phyloP scores from a whole-genome alignment of 75 land plant species.

The Picea sitchensis region DNA sequence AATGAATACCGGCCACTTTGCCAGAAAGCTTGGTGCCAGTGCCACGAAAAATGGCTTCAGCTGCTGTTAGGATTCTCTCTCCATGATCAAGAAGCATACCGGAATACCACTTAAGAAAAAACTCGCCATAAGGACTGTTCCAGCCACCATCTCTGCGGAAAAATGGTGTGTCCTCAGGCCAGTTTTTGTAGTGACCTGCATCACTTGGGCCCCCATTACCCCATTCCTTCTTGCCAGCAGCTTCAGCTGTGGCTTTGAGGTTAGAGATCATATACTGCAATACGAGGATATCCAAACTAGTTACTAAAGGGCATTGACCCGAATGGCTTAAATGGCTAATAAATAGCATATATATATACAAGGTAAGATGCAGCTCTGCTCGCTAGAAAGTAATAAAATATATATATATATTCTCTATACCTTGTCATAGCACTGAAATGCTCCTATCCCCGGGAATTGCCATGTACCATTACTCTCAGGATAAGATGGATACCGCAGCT shows the following conservation, averaged over 20 bases:
- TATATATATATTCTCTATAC: neutral
- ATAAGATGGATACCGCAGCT: constrained; percentile 85
- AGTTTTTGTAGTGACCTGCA: constrained; percentile 77
- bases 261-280: constrained; percentile 77
- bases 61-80: constrained; percentile 59
- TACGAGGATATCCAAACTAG: too few relatives aligned
- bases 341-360: neutral
- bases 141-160: constrained; percentile 70
- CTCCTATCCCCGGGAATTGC: constrained; percentile 90
- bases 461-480: constrained; percentile 76
- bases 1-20: constrained; percentile 80
- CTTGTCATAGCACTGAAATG: constrained; percentile 29
- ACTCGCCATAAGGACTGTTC: constrained; percentile 58
- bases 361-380: neutral
- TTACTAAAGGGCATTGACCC: neutral
- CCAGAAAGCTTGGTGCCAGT: constrained; percentile 61
- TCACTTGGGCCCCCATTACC: constrained; percentile 69
- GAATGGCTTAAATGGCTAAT: too few relatives aligned
- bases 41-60: constrained; percentile 36
- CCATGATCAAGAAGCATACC: constrained; percentile 71
- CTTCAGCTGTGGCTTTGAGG: constrained; percentile 67
- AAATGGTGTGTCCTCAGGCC: constrained; percentile 81
- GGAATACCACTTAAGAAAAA: constrained; percentile 81
- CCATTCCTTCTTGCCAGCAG: constrained; percentile 65
- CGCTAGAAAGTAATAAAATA: too few relatives aligned